These are phyloP conservation scores for Yarrowia yakushimensis DNA, from an alignment of 805 yeast genomes.

Conservation along the genomic window DNA sequence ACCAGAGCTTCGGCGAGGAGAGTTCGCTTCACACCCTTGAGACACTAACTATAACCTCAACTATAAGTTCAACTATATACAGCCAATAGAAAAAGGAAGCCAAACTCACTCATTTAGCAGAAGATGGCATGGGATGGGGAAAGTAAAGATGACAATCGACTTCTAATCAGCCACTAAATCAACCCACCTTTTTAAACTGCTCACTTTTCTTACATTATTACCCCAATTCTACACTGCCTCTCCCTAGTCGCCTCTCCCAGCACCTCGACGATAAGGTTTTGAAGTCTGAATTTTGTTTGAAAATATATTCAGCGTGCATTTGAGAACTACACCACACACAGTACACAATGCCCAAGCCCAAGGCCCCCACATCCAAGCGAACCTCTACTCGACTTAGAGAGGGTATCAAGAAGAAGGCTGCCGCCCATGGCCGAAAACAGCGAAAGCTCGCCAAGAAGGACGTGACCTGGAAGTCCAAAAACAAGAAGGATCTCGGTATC, in stretches of 20 bases:
- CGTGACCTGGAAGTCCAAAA: conserved; percentile 86
- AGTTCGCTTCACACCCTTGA: too few relatives aligned
- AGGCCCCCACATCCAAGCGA: conserved; percentile 60
- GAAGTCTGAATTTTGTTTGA: conserved; percentile 3
- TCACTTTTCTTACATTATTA: background rate
- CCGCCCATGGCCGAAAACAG: conserved; percentile 86
- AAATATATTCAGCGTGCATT: background rate
- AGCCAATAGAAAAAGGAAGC: too few relatives aligned
- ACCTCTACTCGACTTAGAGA: conserved; percentile 89
- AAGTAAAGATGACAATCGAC: background rate
- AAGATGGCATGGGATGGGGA: too few relatives aligned
- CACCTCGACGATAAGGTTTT: conserved; percentile 10
- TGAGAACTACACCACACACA: background rate
- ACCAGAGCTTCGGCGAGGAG: too few relatives aligned
- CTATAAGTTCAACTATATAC: too few relatives aligned
- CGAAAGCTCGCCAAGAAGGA: conserved; percentile 81
- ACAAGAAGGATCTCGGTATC: conserved; percentile 87
- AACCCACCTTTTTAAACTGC: background rate
- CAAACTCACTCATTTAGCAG: too few relatives aligned
- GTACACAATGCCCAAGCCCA: conserved; percentile 22
- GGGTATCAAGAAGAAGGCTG: conserved; percentile 93
- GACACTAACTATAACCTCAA: too few relatives aligned
- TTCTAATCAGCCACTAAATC: background rate
- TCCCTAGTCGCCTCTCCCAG: background rate
- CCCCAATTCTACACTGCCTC: background rate